Evolutionary conservation across 768 basidiomycete species (phyloP).

Genomic region (Trametopsis cervina): DNA sequence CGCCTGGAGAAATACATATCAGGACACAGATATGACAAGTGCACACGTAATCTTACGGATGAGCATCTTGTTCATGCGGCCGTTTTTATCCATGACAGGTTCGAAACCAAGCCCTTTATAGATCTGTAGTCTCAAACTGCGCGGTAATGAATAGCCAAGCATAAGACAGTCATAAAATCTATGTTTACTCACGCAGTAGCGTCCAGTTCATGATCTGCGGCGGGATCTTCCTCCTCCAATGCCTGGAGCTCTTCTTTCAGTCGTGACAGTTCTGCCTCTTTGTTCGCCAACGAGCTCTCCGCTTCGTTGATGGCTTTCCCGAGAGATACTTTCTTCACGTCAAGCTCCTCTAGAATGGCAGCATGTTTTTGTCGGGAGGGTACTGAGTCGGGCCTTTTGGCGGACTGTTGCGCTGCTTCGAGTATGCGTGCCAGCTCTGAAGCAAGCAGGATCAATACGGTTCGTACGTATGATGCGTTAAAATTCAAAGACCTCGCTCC

Average conservation of each 20-base stretch:
- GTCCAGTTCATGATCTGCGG: constrained; percentile 66
- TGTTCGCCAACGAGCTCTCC: constrained; percentile 56
- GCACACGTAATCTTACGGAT: constrained; percentile 40
- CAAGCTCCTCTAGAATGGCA: constrained; percentile 56
- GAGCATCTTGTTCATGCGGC: constrained; percentile 51
- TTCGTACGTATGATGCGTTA: not conserved
- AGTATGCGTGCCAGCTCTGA: constrained; percentile 57
- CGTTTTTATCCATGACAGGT: constrained; percentile 49
- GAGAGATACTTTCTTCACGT: constrained; percentile 53
- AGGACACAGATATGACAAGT: not conserved
- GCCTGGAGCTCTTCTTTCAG: constrained; percentile 57
- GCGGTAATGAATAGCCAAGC: not conserved
- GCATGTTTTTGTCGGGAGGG: constrained; percentile 60
- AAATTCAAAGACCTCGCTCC: constrained; percentile 44
- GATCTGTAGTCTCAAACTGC: constrained; percentile 59
- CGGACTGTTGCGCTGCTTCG: constrained; percentile 65
- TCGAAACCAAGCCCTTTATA: constrained; percentile 71
- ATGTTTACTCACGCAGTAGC: constrained; percentile 49
- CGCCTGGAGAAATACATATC: constrained; percentile 29
- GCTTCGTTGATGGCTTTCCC: constrained; percentile 71
- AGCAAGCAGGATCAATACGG: not conserved
- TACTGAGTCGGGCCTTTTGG: constrained; percentile 62
- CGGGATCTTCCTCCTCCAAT: constrained; percentile 66
- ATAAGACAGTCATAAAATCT: constrained; percentile 3
- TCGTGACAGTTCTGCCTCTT: constrained; percentile 62